Base-by-base conservation (phyloP, 352 stramenopile genomes). In the Globisporangium polare region DNA sequence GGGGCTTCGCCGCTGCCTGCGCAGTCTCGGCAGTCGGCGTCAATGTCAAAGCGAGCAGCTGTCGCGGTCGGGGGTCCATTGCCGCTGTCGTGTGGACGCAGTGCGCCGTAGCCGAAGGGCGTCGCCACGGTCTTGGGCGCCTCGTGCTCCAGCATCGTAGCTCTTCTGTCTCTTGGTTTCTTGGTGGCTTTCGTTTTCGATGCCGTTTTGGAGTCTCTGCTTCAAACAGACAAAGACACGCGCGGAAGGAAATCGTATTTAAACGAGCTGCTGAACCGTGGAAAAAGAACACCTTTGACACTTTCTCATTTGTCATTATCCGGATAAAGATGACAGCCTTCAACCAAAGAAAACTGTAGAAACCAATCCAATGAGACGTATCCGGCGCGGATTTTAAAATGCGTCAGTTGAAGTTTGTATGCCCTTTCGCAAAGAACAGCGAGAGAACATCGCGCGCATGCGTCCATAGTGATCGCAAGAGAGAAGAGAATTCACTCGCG, bases 41-140 rank as follows among this genome's bases (percentile, higher is more conserved):
- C 41, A 7, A 29, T 59, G 49, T 68, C 50, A 4, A 59, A 31
- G 31, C 63, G 50, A 7, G 29, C 3, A 9, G 50, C 9, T 56
- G 43, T 5, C 5, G 6, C 9, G 4, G 43, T 13, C 9, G 29
- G 17, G 29, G 50, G 13, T 43, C 29, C 47, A 17, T 45, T 10
- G 43, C 24, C 39, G 27, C 72, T 72, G 18, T 73, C 66, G 22
- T 61, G 45, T 3, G 68, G 41, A 22, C 72, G 73, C 26, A 92
- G 58, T 2, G 77, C 73, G 5, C 83, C 83, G 53, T 88, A 84
- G 65, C 83, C 83, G 66, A 89, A 90, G 1, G 83, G 83, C 31
- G 83, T 92, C 33, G 77, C 72, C 10, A 92, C 83, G 20, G 81
- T 67, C 51, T 71, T 60, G 29, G 60, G 20, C 39, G 54, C 55